A percentile compares a stretch with the other conserved stretches of the same genome.
phyloP scores from a whole-genome alignment of 2,329 filamentous ascomycete species.

The Ophiosphaerella narmari region DNA sequence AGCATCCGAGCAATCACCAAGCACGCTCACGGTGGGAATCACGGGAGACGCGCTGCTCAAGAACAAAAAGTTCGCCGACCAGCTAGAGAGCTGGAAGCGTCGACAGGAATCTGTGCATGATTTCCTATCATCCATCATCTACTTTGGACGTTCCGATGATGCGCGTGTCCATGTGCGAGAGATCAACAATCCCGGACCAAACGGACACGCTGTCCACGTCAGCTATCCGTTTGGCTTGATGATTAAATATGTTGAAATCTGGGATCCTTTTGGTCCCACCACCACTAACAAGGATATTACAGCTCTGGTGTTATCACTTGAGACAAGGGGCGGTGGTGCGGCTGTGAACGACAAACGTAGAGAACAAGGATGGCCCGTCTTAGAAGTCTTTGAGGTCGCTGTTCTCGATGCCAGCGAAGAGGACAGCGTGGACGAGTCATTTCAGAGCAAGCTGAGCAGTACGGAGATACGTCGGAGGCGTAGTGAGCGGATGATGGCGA shows the following conservation, averaged over 20 bases:
- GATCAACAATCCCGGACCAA: constrained; percentile 52
- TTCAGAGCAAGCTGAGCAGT: constrained; percentile 87
- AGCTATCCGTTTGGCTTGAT: constrained; percentile 65
- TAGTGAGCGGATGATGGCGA: constrained; percentile 32
- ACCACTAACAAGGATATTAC: constrained; percentile 79
- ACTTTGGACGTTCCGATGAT: constrained; percentile 60
- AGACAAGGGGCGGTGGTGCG: constrained; percentile 81
- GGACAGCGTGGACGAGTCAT: constrained; percentile 59
- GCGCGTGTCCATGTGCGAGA: constrained; percentile 49
- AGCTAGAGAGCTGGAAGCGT: constrained; percentile 78
- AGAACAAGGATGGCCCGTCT: constrained; percentile 73
- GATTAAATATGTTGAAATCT: constrained; percentile 82
- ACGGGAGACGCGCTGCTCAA: constrained; percentile 84
- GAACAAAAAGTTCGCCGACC: constrained; percentile 85
- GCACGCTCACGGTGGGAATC: constrained; percentile 78
- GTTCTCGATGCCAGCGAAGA: constrained; percentile 74
- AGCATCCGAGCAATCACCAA: constrained; percentile 33
- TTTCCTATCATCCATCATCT: constrained; percentile 68
- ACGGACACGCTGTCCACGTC: constrained; percentile 60
- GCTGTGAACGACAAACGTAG: constrained; percentile 83
- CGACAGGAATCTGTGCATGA: constrained; percentile 71
- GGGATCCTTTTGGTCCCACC: constrained; percentile 88
- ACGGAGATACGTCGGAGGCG: constrained; percentile 70
- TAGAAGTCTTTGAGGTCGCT: constrained; percentile 87
- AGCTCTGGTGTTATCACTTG: constrained; percentile 82